Conservation (phyloP, 305 asterid species). For the Solanum hybrid region DNA sequence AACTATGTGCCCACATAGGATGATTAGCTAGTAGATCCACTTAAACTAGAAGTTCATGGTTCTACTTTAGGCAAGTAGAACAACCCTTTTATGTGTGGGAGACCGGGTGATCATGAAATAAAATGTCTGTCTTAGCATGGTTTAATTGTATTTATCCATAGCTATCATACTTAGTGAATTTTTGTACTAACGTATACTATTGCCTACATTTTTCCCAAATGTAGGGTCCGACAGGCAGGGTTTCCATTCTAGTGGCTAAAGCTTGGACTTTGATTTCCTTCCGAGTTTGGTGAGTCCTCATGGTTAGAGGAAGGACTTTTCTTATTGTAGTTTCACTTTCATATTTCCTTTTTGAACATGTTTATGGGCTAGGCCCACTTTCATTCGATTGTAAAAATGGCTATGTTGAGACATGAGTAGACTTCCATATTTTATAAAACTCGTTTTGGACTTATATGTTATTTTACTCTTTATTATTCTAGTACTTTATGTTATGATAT, state of each 20-base stretch:
- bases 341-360: not conserved
- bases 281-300: not conserved
- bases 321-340: not conserved
- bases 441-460: not conserved
- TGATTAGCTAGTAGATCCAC: not conserved
- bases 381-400: not conserved
- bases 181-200: not conserved
- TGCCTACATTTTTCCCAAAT: not conserved
- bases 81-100: not conserved
- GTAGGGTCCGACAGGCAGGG: not conserved
- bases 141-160: not conserved
- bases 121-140: not conserved
- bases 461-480: not conserved
- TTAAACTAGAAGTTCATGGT: no score
- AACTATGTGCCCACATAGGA: not conserved
- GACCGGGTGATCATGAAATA: not conserved
- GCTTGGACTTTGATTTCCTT: not conserved
- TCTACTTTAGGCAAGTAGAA: no score
- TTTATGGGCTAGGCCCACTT: not conserved
- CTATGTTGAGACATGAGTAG: not conserved
- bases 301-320: not conserved
- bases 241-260: not conserved
- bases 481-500: not conserved
- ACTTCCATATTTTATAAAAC: not conserved
- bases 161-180: not conserved